phyloP scores from a whole-genome alignment of 148 eudicot species.

The Talinum fruticosum region DNA sequence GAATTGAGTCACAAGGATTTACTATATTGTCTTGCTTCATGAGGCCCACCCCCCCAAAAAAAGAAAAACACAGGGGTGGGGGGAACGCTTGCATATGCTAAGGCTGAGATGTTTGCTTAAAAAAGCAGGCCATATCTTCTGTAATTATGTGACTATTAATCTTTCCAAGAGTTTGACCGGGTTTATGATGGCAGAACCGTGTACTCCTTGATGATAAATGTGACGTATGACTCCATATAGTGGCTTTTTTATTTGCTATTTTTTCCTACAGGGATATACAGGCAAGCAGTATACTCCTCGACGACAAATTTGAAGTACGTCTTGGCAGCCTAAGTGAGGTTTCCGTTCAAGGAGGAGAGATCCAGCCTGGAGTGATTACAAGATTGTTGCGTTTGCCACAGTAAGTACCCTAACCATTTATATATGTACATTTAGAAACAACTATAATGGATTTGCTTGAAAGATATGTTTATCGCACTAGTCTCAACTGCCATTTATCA shows the following conservation, averaged over 20 bases:
- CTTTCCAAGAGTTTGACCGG: neutral
- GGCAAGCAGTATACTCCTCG: conserved; percentile 97
- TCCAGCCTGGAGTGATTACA: conserved; percentile 70
- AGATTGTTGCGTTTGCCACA: conserved; percentile 76
- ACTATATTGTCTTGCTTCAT: neutral
- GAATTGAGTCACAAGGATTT: neutral
- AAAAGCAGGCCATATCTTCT: neutral
- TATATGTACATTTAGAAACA: neutral
- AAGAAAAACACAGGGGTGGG: neutral
- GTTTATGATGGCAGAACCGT: no score
- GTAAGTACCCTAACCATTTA: conserved; percentile 44
- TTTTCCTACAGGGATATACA: conserved; percentile 69
- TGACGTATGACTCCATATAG: no score
- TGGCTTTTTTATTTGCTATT: no score
- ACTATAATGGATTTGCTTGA: neutral
- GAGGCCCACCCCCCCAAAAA: neutral
- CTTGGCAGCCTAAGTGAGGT: conserved; percentile 86
- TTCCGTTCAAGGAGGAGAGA: conserved; percentile 80
- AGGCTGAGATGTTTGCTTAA: neutral
- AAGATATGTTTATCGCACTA: neutral
- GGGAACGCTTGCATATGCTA: no score
- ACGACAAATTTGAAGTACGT: conserved; percentile 97
- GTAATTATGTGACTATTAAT: neutral
- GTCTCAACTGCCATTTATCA: neutral
- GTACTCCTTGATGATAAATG: no score